These are phyloP conservation scores for Colletotrichum salicis DNA, from an alignment of 2,329 filamentous ascomycete genomes.

Conservation along the genomic window DNA sequence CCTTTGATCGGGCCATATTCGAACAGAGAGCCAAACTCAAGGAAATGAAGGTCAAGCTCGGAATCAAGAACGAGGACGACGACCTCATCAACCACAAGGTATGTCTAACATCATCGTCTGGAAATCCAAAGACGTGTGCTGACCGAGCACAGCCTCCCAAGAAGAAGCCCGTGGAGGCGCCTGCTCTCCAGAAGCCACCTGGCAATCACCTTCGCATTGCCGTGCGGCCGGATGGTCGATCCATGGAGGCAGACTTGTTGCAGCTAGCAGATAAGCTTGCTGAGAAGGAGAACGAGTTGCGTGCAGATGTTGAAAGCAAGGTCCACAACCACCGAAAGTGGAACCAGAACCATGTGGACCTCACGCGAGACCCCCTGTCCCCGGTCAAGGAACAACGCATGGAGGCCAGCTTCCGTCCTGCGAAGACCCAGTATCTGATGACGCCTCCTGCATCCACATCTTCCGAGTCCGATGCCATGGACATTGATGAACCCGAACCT, in stretches of 20 bases:
- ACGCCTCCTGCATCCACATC: constrained; percentile 69
- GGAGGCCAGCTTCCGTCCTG: constrained; percentile 75
- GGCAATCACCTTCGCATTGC: constrained; percentile 76
- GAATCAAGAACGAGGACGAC: constrained; percentile 93
- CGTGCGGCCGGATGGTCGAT: constrained; percentile 74
- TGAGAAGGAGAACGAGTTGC: constrained; percentile 84
- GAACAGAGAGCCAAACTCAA: constrained; percentile 85
- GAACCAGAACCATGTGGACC: constrained; percentile 90
- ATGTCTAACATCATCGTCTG: constrained; percentile 40
- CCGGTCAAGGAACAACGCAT: constrained; percentile 75
- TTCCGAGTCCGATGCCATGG: constrained; percentile 62
- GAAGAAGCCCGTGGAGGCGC: constrained; percentile 71
- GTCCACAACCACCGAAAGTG: constrained; percentile 89
- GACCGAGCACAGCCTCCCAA: constrained; percentile 71
- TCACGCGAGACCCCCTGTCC: constrained; percentile 85
- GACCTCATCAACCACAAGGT: constrained; percentile 96
- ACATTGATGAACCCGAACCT: constrained; percentile 57
- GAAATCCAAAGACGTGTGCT: constrained; percentile 44
- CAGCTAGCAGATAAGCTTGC: constrained; percentile 79
- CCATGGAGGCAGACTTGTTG: constrained; percentile 81
- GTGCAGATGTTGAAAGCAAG: constrained; percentile 85
- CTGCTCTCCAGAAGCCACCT: constrained; percentile 70
- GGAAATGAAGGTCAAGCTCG: constrained; percentile 86
- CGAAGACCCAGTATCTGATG: constrained; percentile 77
- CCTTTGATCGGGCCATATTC: constrained; percentile 81